Evolutionary conservation across 352 stramenopile species (phyloP).

Genomic region (Phytophthora multivora): DNA sequence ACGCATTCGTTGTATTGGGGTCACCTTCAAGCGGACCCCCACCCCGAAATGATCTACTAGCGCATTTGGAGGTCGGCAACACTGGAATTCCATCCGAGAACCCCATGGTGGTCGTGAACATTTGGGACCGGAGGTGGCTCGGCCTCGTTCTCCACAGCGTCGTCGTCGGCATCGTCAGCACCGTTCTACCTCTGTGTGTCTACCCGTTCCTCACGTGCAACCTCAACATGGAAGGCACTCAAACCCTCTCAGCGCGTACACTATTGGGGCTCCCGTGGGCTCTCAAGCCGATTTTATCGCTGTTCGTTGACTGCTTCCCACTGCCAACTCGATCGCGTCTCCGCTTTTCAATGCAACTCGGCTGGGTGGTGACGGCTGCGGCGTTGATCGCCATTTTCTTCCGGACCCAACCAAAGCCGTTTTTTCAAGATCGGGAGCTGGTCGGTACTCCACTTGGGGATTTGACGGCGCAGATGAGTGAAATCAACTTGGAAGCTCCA

Average conservation of each 20-base stretch:
- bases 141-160: slow-evolving; percentile 55
- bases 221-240: slow-evolving; percentile 69
- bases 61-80: background rate
- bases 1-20: background rate
- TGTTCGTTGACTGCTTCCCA: slow-evolving; percentile 42
- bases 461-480: slow-evolving; percentile 28
- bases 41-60: background rate
- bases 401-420: slow-evolving; percentile 43
- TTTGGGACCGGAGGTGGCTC: slow-evolving; percentile 42
- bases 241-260: slow-evolving; percentile 51
- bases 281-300: slow-evolving; percentile 49
- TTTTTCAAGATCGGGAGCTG: slow-evolving; percentile 40
- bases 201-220: slow-evolving; percentile 70
- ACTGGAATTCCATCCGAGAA: background rate
- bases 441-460: slow-evolving; percentile 26
- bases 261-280: slow-evolving; percentile 55
- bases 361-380: slow-evolving; percentile 40
- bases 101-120: slow-evolving; percentile 3
- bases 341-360: slow-evolving; percentile 41
- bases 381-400: slow-evolving; percentile 40
- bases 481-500: slow-evolving; percentile 50
- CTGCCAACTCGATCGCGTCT: slow-evolving; percentile 17
- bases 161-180: slow-evolving; percentile 54
- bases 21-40: background rate
- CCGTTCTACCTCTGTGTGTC: slow-evolving; percentile 49